phyloP scores from a whole-genome alignment of 768 basidiomycete genomes.

The Lentinula edodes region DNA sequence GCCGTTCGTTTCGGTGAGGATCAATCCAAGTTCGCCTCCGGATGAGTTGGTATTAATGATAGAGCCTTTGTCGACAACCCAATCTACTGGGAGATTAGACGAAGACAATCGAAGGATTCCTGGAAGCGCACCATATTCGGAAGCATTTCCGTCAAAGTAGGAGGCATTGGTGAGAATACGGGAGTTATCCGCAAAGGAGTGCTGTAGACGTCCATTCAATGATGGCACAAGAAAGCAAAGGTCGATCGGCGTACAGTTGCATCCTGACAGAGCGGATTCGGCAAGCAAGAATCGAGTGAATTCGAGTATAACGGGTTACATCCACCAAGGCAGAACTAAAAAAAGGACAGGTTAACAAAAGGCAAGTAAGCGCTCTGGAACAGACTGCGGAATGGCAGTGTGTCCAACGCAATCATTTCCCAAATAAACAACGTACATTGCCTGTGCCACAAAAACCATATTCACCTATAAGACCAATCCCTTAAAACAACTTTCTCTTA shows the following conservation, averaged over 20 bases:
- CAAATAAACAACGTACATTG: constrained; percentile 25
- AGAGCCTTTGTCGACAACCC: constrained; percentile 63
- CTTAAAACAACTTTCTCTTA: not conserved
- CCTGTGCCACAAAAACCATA: constrained; percentile 48
- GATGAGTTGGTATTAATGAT: constrained; percentile 58
- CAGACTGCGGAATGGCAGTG: not conserved
- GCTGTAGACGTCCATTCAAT: constrained; percentile 27
- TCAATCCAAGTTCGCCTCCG: constrained; percentile 61
- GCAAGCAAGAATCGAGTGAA: constrained; percentile 58
- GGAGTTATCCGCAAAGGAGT: constrained; percentile 58
- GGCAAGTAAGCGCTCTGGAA: not conserved
- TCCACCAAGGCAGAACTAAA: constrained; percentile 78
- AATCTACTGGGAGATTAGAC: constrained; percentile 39
- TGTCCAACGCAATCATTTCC: not conserved
- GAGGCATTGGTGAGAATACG: constrained; percentile 64
- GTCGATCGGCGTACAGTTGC: constrained; percentile 38
- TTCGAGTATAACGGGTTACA: constrained; percentile 76
- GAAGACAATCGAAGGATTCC: not conserved
- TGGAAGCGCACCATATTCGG: constrained; percentile 47
- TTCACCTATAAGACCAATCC: constrained; percentile 31
- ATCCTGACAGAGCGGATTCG: constrained; percentile 67
- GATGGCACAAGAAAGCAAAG: not conserved
- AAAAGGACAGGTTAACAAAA: not conserved
- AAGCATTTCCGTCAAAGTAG: constrained; percentile 68
- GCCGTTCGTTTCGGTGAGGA: constrained; percentile 64